phyloP scores from a whole-genome alignment of 2,329 filamentous ascomycete genomes.

The Aspergillus quadricinctus region DNA sequence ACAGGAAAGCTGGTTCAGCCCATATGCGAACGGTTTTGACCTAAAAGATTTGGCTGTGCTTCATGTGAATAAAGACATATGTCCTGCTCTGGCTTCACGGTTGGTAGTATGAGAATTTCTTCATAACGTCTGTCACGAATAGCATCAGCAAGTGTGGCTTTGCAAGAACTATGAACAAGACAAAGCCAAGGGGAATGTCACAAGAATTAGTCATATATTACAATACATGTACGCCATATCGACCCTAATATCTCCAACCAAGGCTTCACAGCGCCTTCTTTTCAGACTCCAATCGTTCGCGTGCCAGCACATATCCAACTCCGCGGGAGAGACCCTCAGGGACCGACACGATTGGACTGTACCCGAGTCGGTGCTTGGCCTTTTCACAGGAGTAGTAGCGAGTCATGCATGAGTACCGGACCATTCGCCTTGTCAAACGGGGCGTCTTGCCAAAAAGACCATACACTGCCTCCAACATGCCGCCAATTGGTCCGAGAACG shows the following conservation, averaged over 20 bases:
- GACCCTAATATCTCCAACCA: neutral
- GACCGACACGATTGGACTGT: constrained; percentile 41
- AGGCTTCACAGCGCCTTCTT: constrained; percentile 39
- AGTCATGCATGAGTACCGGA: constrained; percentile 47
- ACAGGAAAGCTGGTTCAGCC: neutral
- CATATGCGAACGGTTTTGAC: neutral
- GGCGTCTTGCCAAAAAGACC: constrained; percentile 43
- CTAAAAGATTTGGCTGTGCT: neutral
- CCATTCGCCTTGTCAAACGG: constrained; percentile 41
- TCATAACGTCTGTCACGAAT: neutral
- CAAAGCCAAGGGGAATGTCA: neutral
- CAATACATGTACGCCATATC: neutral
- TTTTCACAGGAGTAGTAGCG: constrained; percentile 47
- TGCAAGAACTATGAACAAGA: neutral
- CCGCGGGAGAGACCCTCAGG: constrained; percentile 45
- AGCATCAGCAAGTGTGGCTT: neutral
- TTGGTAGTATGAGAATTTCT: neutral
- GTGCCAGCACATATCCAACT: constrained; percentile 40
- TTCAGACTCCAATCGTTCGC: constrained; percentile 26
- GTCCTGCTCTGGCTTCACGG: neutral
- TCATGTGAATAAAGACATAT: neutral
- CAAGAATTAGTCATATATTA: neutral
- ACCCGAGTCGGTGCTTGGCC: constrained; percentile 43
- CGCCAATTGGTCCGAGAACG: constrained; percentile 38
- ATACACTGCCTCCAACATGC: constrained; percentile 39